Base-by-base conservation (phyloP, 352 stramenopile species). In the Phytophthora capsici region DNA sequence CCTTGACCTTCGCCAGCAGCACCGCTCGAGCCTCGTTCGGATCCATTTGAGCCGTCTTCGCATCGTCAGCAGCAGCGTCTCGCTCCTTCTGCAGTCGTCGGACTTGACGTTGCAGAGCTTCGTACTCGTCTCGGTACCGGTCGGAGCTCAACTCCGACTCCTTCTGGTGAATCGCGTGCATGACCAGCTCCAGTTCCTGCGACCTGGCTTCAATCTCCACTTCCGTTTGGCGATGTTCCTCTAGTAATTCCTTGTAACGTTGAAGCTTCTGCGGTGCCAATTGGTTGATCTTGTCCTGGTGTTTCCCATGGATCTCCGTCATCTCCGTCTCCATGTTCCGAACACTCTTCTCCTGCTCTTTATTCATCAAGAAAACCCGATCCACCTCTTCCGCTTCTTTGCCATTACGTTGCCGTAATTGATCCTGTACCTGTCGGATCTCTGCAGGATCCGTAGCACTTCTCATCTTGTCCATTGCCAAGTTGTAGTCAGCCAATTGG, bases 401-500 rank as follows among this genome's bases (percentile, higher is more conserved):
- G 20, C 50, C 73, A 34, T 94, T 95, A 38, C 92, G 87, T 41
- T 88, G 56, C 34, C 67, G 82, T 19, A 92, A 53, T 34, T 92
- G 81, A 48, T 90, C 81, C 37, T 88, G 78, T 23, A 92, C 84
- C 52, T 90, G 80, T 2, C 77, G 78, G 56, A 90, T 90, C 68
- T 90, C 81, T 1, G 62, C 65, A 1, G 84, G 84, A 40, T 93
- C 80, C 12, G 84, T 93, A 13, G 71, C 74, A 34, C 84, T 93
- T 25, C 82, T 74, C 32, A 91, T 71, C 70, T 98, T 98, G 67
- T 98, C 92, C 82, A 98, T 96, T 19, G 93, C 93, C 20, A 98
- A 74, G 67, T 98, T 98, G 64, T 98, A 97, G 73, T 98, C 93
- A 0, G 92, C 92, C 16, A 98, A 73, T 43, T 94, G 91, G 2